Evolutionary conservation across 441 rosid species (phyloP).

Genomic region (Kokia cookei): DNA sequence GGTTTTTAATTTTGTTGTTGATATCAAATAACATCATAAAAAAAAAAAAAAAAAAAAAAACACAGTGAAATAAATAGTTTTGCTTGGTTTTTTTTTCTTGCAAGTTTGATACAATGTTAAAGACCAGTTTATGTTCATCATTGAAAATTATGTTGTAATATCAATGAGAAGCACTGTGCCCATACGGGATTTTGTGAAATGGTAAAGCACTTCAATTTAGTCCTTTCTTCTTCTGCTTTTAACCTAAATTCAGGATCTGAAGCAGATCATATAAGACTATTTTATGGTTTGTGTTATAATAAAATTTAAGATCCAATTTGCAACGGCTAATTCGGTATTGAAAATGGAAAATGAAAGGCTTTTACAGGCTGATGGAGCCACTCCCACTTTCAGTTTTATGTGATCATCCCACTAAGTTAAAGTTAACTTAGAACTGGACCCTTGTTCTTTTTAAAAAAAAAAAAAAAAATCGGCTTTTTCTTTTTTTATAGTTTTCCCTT

Average conservation of each 20-base stretch:
- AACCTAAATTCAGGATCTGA: no score
- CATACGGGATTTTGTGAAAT: no score
- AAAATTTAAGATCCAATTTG: not conserved
- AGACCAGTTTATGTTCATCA: not conserved
- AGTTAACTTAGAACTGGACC: conserved; percentile 22
- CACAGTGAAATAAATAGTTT: not conserved
- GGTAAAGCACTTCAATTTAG: no score
- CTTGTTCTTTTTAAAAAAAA: conserved; percentile 1
- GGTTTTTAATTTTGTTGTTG: no score
- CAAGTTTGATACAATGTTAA: not conserved
- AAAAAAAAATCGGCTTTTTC: not conserved
- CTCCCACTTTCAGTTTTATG: conserved; percentile 12
- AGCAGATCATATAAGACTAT: no score
- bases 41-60: no score
- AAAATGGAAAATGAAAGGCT: conserved; percentile 1
- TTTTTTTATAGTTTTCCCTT: not conserved
- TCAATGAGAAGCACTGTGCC: not conserved
- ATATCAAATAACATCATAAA: no score
- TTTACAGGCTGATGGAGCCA: conserved; percentile 14
- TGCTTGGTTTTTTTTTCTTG: not conserved
- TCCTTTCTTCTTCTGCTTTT: no score
- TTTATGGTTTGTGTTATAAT: no score
- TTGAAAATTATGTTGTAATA: not conserved
- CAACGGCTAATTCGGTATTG: not conserved
- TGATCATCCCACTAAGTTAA: conserved; percentile 34